Base-by-base conservation (phyloP, 192 early-diverging fungal species). In the Podila minutissima region DNA sequence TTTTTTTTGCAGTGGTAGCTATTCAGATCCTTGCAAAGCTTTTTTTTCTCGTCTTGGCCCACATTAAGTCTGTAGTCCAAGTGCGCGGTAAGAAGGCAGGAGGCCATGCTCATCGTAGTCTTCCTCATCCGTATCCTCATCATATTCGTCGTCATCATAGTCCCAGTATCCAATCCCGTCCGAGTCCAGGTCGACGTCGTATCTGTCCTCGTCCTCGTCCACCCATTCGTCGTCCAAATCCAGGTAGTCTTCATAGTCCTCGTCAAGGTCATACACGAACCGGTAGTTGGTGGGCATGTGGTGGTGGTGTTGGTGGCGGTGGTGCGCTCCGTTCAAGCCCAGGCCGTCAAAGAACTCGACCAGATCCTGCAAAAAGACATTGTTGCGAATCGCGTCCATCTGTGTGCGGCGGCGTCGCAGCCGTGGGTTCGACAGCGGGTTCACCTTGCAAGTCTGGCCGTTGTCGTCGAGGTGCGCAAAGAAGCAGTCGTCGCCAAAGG, bases 401-500 rank as follows among this genome's bases (percentile, higher is more conserved):
- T 19, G 71, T 57, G 41, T 59, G 7, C 62, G 53, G 19, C 38
- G 65, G 22, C 53, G 29, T 49, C 63, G 28, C 1, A 41, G 71
- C 26, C 77, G 60, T 11, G 77, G 77, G 24, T 73, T 61, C 20
- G 77, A 81, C 4, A 64, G 46, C 5, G 60, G 66, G 22, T 81
- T 81, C 15, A 81, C 77, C 6, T 64, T 69, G 29, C 71, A 81
- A 2, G 41, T 66, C 35, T 73, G 53, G 1, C 77, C 77, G 17
- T 62, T 66, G 22, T 50, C 66, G 53, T 73, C 67, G 2, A 73
- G 67, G 62, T 81, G 77, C 2, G 77, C 77, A 67, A 81, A 81
- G 19, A 72, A 72, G 62, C 77, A 81, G 15, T 62, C 66, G 28
- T 81, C 66, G 2, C 71, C 77, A 61, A 81, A 81, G 46, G 71